Conservation (phyloP, 805 yeast genomes). For the Candida coleopterorum region DNA sequence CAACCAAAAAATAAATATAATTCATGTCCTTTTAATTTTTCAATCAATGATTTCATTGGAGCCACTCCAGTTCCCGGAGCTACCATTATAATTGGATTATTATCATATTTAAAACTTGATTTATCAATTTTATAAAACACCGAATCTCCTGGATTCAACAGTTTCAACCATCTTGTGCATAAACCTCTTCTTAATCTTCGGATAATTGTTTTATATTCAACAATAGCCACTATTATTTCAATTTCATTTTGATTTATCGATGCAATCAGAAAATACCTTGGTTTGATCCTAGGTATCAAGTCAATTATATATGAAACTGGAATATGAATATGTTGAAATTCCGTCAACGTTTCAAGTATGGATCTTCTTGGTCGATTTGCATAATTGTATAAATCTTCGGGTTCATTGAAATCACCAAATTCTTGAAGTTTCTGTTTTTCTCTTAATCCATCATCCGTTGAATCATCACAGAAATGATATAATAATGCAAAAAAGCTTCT, state of each 20-base stretch:
- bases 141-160: slow-evolving; percentile 42
- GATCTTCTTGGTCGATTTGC: slow-evolving; percentile 93
- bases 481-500: slow-evolving; percentile 71
- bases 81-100: slow-evolving; percentile 57
- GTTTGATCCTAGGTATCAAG: slow-evolving; percentile 70
- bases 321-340: slow-evolving; percentile 65
- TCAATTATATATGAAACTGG: slow-evolving; percentile 78
- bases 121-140: slow-evolving; percentile 51
- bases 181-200: slow-evolving; percentile 73
- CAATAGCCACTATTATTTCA: slow-evolving; percentile 78
- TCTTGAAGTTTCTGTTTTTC: slow-evolving; percentile 75
- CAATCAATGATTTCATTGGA: slow-evolving; percentile 75
- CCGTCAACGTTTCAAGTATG: slow-evolving; percentile 74
- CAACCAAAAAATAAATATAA: slow-evolving; percentile 71
- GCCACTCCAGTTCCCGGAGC: slow-evolving; percentile 98
- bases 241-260: slow-evolving; percentile 45
- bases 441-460: slow-evolving; percentile 55
- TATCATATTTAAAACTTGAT: slow-evolving; percentile 24
- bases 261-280: slow-evolving; percentile 83
- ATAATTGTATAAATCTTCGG: slow-evolving; percentile 82
- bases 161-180: slow-evolving; percentile 72
- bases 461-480: slow-evolving; percentile 56
- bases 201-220: slow-evolving; percentile 79
- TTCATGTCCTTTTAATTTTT: slow-evolving; percentile 27
- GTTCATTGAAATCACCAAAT: slow-evolving; percentile 64